These are phyloP conservation scores for Populus deltoides DNA, from an alignment of 345 rosid genomes.

Conservation along the genomic window DNA sequence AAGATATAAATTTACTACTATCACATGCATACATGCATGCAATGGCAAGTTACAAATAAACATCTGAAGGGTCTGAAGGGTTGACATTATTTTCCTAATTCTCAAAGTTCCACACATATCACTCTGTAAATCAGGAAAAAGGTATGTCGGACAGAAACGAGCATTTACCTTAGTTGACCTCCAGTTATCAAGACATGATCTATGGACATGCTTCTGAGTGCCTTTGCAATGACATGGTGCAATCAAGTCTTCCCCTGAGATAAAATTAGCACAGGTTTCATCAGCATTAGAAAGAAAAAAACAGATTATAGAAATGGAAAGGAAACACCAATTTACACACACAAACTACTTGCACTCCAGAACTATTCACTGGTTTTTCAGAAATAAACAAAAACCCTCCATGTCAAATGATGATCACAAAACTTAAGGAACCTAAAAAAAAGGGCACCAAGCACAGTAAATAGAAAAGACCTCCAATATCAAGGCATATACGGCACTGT, in stretches of 20 bases:
- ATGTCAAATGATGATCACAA: conserved; percentile 5
- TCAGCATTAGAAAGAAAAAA: conserved; percentile 9
- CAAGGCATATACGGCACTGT: conserved; percentile 96
- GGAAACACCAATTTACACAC: neutral
- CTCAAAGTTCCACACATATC: neutral
- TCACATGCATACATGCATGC: neutral
- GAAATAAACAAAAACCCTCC: conserved; percentile 7
- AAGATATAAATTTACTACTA: neutral
- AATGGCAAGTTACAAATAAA: neutral
- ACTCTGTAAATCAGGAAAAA: conserved; percentile 13
- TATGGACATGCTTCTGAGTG: conserved; percentile 95
- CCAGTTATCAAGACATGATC: conserved; percentile 98
- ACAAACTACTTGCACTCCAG: neutral
- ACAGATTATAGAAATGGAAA: neutral
- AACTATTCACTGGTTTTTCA: neutral
- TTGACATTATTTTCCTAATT: conserved; percentile 4
- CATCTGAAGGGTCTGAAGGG: neutral
- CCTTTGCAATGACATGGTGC: conserved; percentile 98
- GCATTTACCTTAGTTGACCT: conserved; percentile 86
- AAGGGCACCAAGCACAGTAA: conserved; percentile 18
- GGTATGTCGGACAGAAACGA: neutral
- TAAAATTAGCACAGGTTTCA: conserved; percentile 13
- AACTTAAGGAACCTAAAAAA: conserved; percentile 11
- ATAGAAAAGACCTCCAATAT: conserved; percentile 63
- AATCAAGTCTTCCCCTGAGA: conserved; percentile 86